These are phyloP conservation scores for Xylariales sp. DNA, from an alignment of 2,329 filamentous ascomycete species.

Conservation along the genomic window DNA sequence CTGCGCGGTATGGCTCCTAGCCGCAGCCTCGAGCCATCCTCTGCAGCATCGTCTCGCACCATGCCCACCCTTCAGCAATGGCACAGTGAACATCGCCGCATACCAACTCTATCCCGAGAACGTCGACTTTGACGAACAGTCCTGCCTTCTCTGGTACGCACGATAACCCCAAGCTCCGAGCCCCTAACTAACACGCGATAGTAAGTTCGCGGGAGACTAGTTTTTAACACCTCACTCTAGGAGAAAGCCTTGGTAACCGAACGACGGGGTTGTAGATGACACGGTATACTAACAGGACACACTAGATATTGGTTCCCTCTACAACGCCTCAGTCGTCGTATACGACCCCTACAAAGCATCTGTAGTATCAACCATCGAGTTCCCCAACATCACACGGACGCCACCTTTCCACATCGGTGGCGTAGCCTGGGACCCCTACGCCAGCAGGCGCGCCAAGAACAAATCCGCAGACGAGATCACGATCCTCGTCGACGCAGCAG, in stretches of 20 bases:
- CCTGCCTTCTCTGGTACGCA: constrained; percentile 47
- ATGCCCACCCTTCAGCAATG: constrained; percentile 39
- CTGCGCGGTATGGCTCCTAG: constrained; percentile 27
- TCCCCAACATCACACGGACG: constrained; percentile 49
- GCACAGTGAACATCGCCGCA: constrained; percentile 39
- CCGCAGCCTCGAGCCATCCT: constrained; percentile 21
- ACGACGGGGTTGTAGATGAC: background rate
- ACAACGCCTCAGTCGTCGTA: constrained; percentile 50
- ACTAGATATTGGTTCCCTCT: constrained; percentile 48
- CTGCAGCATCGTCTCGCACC: background rate
- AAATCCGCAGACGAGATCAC: constrained; percentile 46
- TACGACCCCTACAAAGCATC: constrained; percentile 51
- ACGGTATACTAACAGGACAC: background rate
- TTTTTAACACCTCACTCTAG: background rate
- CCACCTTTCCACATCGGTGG: constrained; percentile 51
- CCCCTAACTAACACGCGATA: constrained; percentile 10
- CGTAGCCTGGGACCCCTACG: constrained; percentile 50
- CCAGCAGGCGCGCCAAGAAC: constrained; percentile 3
- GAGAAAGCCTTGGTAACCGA: background rate
- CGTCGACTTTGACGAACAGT: constrained; percentile 50
- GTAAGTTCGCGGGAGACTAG: constrained; percentile 20
- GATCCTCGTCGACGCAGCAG: constrained; percentile 51
- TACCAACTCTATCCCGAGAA: constrained; percentile 54
- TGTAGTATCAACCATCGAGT: constrained; percentile 44
- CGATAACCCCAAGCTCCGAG: background rate